These are phyloP conservation scores for Harringtonia lauricola DNA, from an alignment of 2,329 filamentous ascomycete genomes.

Conservation along the genomic window DNA sequence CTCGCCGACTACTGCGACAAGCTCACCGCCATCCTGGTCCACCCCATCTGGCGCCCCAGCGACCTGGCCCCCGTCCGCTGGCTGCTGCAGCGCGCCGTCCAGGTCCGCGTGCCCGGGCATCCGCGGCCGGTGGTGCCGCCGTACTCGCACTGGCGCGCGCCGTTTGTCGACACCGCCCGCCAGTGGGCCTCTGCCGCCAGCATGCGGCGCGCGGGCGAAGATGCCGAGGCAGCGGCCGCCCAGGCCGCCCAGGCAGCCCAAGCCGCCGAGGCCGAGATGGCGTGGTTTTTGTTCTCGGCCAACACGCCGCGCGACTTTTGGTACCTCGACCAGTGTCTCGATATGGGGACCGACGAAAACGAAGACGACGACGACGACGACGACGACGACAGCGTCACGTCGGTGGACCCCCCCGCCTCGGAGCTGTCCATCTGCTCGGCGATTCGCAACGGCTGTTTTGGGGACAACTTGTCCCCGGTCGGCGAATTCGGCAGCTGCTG, in stretches of 20 bases:
- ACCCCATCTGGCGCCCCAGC: conserved; percentile 9
- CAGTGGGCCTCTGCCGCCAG: conserved; percentile 4
- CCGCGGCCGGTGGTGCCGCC: conserved; percentile 8
- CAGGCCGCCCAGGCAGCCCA: neutral
- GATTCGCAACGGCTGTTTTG: neutral
- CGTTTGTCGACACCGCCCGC: conserved; percentile 6
- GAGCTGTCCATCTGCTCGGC: neutral
- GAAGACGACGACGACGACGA: neutral
- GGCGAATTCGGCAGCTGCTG: neutral
- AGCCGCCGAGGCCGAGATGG: conserved; percentile 6
- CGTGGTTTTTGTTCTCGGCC: conserved; percentile 5
- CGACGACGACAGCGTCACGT: neutral
- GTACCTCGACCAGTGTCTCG: conserved; percentile 3
- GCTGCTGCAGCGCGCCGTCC: conserved; percentile 10
- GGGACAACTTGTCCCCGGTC: too few relatives aligned
- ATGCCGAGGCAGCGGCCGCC: neutral
- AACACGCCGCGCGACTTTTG: conserved; percentile 6
- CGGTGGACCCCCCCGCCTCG: too few relatives aligned
- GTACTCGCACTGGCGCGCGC: conserved; percentile 4
- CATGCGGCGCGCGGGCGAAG: neutral
- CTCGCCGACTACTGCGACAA: conserved; percentile 4
- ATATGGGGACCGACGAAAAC: neutral
- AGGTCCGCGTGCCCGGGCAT: conserved; percentile 8
- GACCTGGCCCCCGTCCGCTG: conserved; percentile 7
- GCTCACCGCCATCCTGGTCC: conserved; percentile 7